Base-by-base conservation (phyloP, 306 rosid species). In the Pyrus bretschneideri region DNA sequence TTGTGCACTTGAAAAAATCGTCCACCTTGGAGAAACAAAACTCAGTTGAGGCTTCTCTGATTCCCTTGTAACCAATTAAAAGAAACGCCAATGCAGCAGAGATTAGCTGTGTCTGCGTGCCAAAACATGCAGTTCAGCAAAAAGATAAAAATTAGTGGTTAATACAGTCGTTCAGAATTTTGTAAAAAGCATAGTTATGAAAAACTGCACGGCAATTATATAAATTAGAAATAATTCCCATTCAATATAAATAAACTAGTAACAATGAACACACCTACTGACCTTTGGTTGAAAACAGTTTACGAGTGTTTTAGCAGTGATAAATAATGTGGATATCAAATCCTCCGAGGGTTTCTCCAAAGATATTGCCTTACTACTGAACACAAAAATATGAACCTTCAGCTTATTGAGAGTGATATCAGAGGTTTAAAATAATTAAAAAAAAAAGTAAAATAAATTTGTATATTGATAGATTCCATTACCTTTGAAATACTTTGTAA, bases 211-310 rank as follows among this genome's bases (percentile, higher is more conserved):
- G 1, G 55, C 1, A 49, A 15, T 15, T 49, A 6, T 49, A 49
- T 17, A 49, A 49, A 17, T 49, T 49, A 49, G 55, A 49, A 49
- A 49, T 15, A 18, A 49, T 49, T 49, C 55, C 55, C 55, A 49
- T 49, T 49, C 55, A 17, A 45, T 11, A 45, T 45, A 45, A 45
- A 12, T 45, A 45, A 49, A 49, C 21, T 15, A 14, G 73, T 61
- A 44, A 75, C 51, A 54, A 73, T 61, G 69, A 65, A 78, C 23
- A 72, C 57, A 85, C 76, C 79, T 59, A 85, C 87, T 64, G 67
- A 95, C 96, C 97, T 88, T 88, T 72, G 88, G 85, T 84, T 80
- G 91, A 72, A 82, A 78, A 66, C 82, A 84, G 77, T 83, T 87
- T 83, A 90, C 85, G 51, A 95, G 86, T 75, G 82, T 83, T 86